Evolutionary conservation across 2,329 filamentous ascomycete species (phyloP), one percentile per base, ranked within the genome.

Genomic region (Daldinia sp.): DNA sequence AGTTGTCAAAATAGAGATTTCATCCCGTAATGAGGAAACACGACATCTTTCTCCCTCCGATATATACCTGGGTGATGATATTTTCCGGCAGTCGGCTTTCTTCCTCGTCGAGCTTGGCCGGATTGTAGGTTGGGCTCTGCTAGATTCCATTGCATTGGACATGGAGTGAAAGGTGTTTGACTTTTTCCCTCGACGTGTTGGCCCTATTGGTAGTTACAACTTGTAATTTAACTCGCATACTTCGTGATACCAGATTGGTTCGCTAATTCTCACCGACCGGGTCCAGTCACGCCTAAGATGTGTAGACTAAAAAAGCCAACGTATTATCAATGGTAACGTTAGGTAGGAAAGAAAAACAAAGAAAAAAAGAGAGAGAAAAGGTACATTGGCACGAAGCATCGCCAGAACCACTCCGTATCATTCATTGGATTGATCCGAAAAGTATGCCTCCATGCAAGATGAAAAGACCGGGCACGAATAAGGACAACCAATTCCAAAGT

Each of bases 381-480:
- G 12, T 39, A 15, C 35, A 15, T 10, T 39, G 35, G 35, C 35
- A 12, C 13, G 26, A 67, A 60, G 59, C 53, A 70, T 65, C 35
- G 42, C 48, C 59, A 65, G 59, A 65, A 53, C 53, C 59, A 59
- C 58, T 60, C 48, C 26, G 10, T 58, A 63, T 59, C 60, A 67
- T 69, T 53, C 63, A 64, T 37, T 69, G 60, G 69, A 60, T 64
- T 63, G 57, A 58, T 62, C 46, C 65, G 59, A 66, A 56, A 65
- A 50, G 65, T 28, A 60, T 50, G 62, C 39, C 41, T 53, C 35
- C 51, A 66, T 68, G 68, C 62, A 61, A 58, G 39, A 68, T 65
- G 48, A 57, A 33, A 70, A 58, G 1, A 33, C 33, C 39, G 33
- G 56, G 61, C 53, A 65, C 68, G 68, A 69, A 71, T 69, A 12